Evolutionary conservation across 371 early-diverging fungal species (phyloP).

Genomic region (Syncephalastrum monosporum): DNA sequence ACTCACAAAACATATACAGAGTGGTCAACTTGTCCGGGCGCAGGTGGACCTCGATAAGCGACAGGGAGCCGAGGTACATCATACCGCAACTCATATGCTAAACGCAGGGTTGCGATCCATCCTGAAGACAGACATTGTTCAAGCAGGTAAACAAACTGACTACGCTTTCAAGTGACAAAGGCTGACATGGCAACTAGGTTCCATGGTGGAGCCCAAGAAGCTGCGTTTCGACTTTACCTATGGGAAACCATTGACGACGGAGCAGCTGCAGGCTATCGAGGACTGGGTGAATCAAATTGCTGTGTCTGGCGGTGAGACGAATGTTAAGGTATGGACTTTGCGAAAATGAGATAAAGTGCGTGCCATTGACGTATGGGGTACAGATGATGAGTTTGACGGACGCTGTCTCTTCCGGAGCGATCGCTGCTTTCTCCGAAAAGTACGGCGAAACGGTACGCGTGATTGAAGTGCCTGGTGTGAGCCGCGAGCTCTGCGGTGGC

Average conservation of each 20-base stretch:
- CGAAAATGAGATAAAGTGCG: not conserved
- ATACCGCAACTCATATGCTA: conserved; percentile 78
- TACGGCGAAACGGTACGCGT: conserved; percentile 67
- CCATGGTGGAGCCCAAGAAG: conserved; percentile 61
- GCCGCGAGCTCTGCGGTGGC: conserved; percentile 76
- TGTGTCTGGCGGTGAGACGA: conserved; percentile 37
- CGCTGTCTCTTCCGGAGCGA: conserved; percentile 64
- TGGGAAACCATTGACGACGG: conserved; percentile 53
- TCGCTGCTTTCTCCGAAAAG: conserved; percentile 70
- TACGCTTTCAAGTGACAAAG: not conserved
- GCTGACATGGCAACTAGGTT: conserved; percentile 31
- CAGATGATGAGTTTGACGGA: conserved; percentile 57
- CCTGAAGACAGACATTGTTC: conserved; percentile 60
- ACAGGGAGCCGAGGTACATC: conserved; percentile 67
- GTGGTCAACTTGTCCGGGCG: conserved; percentile 43
- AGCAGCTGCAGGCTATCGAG: conserved; percentile 56
- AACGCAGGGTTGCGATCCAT: conserved; percentile 67
- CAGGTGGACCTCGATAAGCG: conserved; percentile 56
- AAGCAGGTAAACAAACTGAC: conserved; percentile 52
- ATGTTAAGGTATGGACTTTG: conserved; percentile 29
- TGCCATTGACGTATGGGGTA: not conserved
- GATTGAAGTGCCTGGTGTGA: conserved; percentile 58
- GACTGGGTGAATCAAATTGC: conserved; percentile 61
- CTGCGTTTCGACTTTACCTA: conserved; percentile 78
- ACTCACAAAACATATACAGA: not conserved